A percentile compares a stretch with the other conserved stretches of the same genome.
Evolutionary conservation across 768 basidiomycete genomes (phyloP).

Genomic region (Amanita subjunquillea): DNA sequence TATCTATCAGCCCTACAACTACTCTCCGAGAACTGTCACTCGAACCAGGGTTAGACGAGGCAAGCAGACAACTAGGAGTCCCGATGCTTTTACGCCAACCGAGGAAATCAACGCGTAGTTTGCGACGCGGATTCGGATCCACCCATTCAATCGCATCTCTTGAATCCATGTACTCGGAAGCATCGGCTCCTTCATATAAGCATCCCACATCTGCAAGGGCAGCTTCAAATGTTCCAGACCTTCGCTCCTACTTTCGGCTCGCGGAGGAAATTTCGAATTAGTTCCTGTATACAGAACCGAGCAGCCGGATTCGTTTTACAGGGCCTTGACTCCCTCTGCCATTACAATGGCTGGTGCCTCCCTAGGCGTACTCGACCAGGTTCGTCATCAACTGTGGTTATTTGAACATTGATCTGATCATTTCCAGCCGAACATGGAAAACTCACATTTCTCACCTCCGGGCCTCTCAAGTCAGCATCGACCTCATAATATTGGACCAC

Average conservation of each 20-base stretch:
- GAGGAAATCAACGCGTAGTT: background rate
- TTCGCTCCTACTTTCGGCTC: background rate
- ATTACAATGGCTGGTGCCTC: background rate
- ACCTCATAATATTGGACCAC: background rate
- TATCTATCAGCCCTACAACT: background rate
- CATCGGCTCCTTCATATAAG: background rate
- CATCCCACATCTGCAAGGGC: background rate
- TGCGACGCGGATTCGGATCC: slow-evolving; percentile 16
- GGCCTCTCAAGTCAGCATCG: background rate
- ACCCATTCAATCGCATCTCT: slow-evolving; percentile 28
- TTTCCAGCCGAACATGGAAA: background rate
- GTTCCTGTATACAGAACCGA: background rate
- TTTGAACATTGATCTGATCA: background rate
- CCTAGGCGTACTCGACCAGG: background rate
- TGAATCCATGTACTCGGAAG: background rate
- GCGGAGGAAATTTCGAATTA: background rate
- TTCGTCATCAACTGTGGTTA: background rate
- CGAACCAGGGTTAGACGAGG: background rate
- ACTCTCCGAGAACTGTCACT: background rate
- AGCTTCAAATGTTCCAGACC: background rate
- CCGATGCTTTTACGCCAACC: slow-evolving; percentile 6
- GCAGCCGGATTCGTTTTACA: too few species aligned
- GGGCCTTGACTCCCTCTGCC: background rate
- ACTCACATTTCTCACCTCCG: background rate
- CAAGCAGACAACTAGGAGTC: background rate